Evolutionary conservation across 176 grass and related monocot species (phyloP), one percentile per base, ranked within the genome.

Genomic region (Raddia distichophylla): DNA sequence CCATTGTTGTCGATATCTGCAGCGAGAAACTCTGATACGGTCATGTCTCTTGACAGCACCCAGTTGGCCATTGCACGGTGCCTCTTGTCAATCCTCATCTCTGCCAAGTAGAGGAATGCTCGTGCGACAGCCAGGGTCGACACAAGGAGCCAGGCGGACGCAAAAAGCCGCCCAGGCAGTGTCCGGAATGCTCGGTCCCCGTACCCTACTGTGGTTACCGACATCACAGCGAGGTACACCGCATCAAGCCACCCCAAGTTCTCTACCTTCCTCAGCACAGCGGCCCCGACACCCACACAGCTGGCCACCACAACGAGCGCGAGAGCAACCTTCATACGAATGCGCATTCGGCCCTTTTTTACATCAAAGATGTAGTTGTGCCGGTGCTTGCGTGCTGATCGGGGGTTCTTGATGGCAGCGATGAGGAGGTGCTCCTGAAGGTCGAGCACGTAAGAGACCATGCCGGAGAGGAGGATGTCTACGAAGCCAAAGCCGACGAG

Each of bases 41-140:
- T 94, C 92, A 98, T 93, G 84, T 93, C 92, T 71, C 92, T 91
- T 1, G 86, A 91, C 60, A 98, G 44, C 84, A 95, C 90, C 90
- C 88, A 95, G 35, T 98, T 94, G 15, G 95, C 95, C 75, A 98
- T 95, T 0, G 77, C 90, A 1, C 92, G 78, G 76, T 98, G 92
- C 74, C 92, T 90, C 86, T 98, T 98, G 74, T 98, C 92, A 7
- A 98, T 93, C 86, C 95, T 91, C 86, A 93, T 93, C 92, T 98
- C 95, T 0, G 92, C 95, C 71, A 98, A 75, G 72, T 95, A 98
- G 71, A 98, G 85, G 78, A 98, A 98, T 22, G 92, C 88, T 73
- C 95, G 83, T 3, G 92, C 95, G 6, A 98, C 92, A 0, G 95
- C 84, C 10, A 95, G 84, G 1, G 95, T 98, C 5, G 95, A 98